phyloP scores from a whole-genome alignment of 179 eudicot species.

The Silene coronaria region DNA sequence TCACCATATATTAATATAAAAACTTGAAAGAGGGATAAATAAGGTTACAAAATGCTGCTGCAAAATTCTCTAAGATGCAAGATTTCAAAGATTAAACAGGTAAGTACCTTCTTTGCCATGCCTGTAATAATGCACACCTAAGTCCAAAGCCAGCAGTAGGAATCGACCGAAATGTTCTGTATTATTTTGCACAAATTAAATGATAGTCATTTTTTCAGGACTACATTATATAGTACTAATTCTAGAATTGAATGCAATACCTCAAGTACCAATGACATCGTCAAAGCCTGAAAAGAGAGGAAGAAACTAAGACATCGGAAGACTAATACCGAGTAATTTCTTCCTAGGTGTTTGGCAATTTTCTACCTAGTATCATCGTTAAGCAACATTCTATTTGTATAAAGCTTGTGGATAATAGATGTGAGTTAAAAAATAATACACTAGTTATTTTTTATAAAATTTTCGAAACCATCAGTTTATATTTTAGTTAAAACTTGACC shows the following conservation, averaged over 20 bases:
- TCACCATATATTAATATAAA: background rate
- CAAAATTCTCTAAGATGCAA: background rate
- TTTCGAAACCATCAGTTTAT: too few relatives aligned
- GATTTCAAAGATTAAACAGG: background rate
- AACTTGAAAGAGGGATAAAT: too few relatives aligned
- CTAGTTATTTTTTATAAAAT: too few relatives aligned
- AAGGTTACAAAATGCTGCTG: background rate
- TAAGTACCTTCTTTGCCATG: slow-evolving; percentile 31
- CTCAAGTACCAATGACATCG: background rate
- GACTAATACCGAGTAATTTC: slow-evolving; percentile 14
- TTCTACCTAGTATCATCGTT: background rate
- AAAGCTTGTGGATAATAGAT: too few relatives aligned
- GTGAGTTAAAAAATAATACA: too few relatives aligned
- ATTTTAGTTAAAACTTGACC: too few relatives aligned
- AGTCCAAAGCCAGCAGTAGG: background rate
- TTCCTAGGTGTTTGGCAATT: background rate
- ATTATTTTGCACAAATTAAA: background rate
- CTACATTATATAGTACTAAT: background rate
- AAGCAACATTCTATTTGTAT: too few relatives aligned
- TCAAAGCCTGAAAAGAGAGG: background rate
- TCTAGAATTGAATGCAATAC: background rate
- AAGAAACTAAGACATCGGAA: background rate
- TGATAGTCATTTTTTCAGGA: background rate
- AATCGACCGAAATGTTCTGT: background rate
- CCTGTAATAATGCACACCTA: background rate